Base-by-base conservation (phyloP, 202 grass and related monocot genomes). In the Schoenoplectus tabernaemontani region DNA sequence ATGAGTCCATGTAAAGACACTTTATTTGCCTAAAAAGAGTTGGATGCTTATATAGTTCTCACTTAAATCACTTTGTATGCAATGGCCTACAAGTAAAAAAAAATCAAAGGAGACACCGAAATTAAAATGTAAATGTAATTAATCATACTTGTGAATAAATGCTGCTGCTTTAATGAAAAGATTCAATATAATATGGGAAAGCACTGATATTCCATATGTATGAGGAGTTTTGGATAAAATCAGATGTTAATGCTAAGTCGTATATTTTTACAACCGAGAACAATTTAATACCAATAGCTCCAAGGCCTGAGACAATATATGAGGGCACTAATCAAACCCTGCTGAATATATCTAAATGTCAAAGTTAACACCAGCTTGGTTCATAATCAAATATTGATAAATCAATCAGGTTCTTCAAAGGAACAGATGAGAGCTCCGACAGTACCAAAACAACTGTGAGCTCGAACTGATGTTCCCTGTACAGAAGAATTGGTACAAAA, bases 401-500 rank as follows among this genome's bases (percentile, higher is more conserved):
- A 74, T 74, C 24, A 34, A 74, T 53, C 11, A 46, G 28, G 24
- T 33, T 74, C 44, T 74, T 36, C 26, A 7, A 54, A 74, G 70
- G 44, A 74, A 74, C 46, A 30, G 11, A 53, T 17, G 7, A 54
- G 26, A 15, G 70, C 46, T 54, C 7, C 28, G 9, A 53, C 70
- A 74, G 70, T 24, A 53, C 46, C 70, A 74, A 74, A 74, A 74
- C 46, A 74, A 32, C 70, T 74, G 26, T 19, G 70, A 53, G 47
- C 46, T 26, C 70, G 1, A 33, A 53, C 28, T 74, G 47, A 34
- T 32, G 46, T 74, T 74, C 46, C 70, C 70, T 74, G 46, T 74
- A 74, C 70, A 74, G 28, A 74, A 74, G 70, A 74, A 74, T 74
- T n/a, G 15, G 47, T 74, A n/a, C 24, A 51, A 33, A 54, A 54